Percentiles rank a stretch among this genome's conserved stretches.
phyloP scores from a whole-genome alignment of 208 protist species.

The Polymyxa betae region DNA sequence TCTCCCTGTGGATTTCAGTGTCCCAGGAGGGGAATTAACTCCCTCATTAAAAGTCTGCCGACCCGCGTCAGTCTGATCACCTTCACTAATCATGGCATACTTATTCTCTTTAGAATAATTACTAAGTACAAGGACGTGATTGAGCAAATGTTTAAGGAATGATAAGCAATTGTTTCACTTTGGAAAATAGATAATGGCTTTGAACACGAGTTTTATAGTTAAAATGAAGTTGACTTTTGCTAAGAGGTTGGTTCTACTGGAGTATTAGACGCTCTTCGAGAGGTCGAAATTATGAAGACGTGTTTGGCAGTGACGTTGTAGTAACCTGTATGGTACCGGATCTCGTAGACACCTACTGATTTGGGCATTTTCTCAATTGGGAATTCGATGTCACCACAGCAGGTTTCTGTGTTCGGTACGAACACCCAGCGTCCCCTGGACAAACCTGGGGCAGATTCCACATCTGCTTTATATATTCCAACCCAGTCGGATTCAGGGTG shows the following conservation, averaged over 20 bases:
- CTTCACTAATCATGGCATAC: no score
- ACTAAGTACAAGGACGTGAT: no score
- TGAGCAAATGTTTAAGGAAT: no score
- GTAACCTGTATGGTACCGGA: constrained; percentile 28
- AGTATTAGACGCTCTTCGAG: background rate
- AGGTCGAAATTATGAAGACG: background rate
- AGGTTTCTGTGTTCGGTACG: constrained; percentile 40
- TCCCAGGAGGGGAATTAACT: background rate
- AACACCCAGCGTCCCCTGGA: background rate
- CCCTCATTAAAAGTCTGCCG: constrained; percentile 13
- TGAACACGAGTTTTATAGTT: no score
- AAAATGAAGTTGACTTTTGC: no score
- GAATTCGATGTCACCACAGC: constrained; percentile 3
- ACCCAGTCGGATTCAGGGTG: constrained; percentile 18
- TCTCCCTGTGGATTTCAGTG: constrained; percentile 14
- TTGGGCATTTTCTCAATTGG: constrained; percentile 35
- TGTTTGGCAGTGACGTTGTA: constrained; percentile 3
- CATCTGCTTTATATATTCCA: constrained; percentile 30
- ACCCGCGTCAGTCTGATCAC: background rate
- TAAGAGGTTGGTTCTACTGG: no score
- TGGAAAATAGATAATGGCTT: no score
- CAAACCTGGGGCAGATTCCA: constrained; percentile 19
- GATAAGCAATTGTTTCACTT: no score
- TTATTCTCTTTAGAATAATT: no score
- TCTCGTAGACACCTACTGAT: background rate